These are phyloP conservation scores for Polygonum aviculare DNA, from an alignment of 148 eudicot species.

Conservation along the genomic window DNA sequence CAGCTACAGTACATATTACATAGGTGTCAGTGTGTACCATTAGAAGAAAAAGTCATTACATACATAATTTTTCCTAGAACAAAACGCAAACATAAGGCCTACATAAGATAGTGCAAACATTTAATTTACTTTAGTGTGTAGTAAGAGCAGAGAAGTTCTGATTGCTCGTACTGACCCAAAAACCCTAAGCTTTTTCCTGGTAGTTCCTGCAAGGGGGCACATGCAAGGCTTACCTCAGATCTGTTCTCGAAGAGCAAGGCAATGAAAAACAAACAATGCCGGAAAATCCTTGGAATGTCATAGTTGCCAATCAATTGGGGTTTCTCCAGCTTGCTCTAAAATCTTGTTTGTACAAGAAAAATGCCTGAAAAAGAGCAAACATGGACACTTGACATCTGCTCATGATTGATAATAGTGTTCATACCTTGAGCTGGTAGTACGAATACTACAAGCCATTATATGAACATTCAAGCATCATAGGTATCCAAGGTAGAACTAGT, in stretches of 20 bases:
- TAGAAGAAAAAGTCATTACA: no score
- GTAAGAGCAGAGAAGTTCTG: not conserved
- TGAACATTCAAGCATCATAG: not conserved
- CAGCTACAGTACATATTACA: no score
- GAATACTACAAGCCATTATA: not conserved
- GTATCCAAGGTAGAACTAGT: not conserved
- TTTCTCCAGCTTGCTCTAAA: slow-evolving; percentile 50
- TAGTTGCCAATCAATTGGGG: slow-evolving; percentile 78
- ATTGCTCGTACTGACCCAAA: not conserved
- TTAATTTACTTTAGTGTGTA: not conserved
- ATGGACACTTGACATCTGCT: not conserved
- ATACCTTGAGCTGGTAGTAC: not conserved
- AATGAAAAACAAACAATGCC: not conserved
- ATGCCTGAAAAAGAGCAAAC: slow-evolving; percentile 46
- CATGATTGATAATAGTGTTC: not conserved
- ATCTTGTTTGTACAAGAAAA: slow-evolving; percentile 78
- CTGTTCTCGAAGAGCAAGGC: not conserved
- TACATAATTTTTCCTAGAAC: no score
- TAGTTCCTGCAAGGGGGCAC: not conserved
- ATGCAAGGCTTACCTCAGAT: not conserved
- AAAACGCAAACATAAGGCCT: not conserved
- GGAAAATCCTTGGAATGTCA: slow-evolving; percentile 13
- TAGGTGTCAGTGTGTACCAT: no score
- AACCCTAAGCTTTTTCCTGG: not conserved
- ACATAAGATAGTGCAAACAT: not conserved